These are phyloP conservation scores for Colletotrichum filicis DNA, from an alignment of 2,329 filamentous ascomycete genomes.

Conservation along the genomic window DNA sequence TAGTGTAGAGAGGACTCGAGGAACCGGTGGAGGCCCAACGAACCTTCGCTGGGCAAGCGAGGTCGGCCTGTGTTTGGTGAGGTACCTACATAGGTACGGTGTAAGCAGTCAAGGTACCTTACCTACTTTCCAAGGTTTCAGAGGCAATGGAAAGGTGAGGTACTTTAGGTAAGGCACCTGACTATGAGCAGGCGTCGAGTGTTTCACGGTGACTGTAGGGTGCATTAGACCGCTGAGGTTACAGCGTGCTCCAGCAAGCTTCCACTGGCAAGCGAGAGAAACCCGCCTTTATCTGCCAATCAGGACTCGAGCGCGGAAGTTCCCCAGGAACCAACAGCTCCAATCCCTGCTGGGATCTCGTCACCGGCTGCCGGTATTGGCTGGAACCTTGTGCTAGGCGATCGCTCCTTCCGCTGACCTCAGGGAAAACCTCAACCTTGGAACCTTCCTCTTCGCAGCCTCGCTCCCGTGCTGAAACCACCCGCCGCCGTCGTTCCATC, in stretches of 20 bases:
- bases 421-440: constrained; percentile 30
- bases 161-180: not conserved
- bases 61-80: not conserved
- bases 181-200: not conserved
- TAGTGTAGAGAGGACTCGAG: not conserved
- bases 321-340: constrained; percentile 33
- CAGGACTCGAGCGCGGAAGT: constrained; percentile 18
- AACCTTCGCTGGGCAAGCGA: not conserved
- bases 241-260: constrained; percentile 20
- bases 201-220: not conserved
- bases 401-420: constrained; percentile 26
- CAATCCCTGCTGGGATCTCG: constrained; percentile 35
- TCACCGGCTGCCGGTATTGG: constrained; percentile 34
- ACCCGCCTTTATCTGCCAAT: constrained; percentile 10
- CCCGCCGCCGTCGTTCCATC: constrained; percentile 23
- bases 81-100: no score
- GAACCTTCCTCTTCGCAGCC: constrained; percentile 28
- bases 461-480: constrained; percentile 31
- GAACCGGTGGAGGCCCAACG: constrained; percentile 14
- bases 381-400: constrained; percentile 20
- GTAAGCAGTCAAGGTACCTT: no score
- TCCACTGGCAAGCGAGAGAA: not conserved
- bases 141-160: no score
- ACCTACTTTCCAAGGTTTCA: not conserved
- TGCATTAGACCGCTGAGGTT: constrained; percentile 9